These are phyloP conservation scores for Lasiodiplodia sp. DNA, from an alignment of 2,329 filamentous ascomycete species.

Conservation along the genomic window DNA sequence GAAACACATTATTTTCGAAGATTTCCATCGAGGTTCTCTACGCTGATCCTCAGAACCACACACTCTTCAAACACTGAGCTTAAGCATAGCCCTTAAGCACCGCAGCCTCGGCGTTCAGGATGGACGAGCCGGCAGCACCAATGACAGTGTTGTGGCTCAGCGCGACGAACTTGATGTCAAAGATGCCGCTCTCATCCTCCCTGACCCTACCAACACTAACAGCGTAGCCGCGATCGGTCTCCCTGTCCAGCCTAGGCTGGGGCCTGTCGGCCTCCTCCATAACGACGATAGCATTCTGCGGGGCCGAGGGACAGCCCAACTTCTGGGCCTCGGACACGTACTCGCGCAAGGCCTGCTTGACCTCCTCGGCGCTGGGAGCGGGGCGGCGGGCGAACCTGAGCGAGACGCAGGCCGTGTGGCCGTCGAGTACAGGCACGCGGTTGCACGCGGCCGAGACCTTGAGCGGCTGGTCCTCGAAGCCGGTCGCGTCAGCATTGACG, in stretches of 20 bases:
- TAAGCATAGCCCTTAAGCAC: conserved; percentile 86
- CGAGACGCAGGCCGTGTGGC: conserved; percentile 93
- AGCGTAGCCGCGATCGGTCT: conserved; percentile 84
- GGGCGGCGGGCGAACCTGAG: conserved; percentile 80
- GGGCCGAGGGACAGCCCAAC: conserved; percentile 87
- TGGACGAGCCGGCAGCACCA: conserved; percentile 93
- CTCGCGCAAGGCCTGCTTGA: conserved; percentile 78
- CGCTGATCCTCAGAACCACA: background rate
- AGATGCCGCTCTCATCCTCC: conserved; percentile 85
- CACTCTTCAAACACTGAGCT: conserved; percentile 49
- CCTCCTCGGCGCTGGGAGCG: conserved; percentile 75
- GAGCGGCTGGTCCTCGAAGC: conserved; percentile 79
- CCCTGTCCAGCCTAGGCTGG: conserved; percentile 88
- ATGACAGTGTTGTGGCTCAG: conserved; percentile 93
- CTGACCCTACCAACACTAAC: conserved; percentile 88
- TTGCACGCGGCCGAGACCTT: conserved; percentile 89
- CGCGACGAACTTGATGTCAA: conserved; percentile 94
- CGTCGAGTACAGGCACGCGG: conserved; percentile 91
- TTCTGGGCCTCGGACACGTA: conserved; percentile 84
- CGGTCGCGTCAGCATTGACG: conserved; percentile 74
- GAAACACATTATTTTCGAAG: no score
- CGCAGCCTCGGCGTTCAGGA: conserved; percentile 91
- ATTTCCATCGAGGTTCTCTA: no score
- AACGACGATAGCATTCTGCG: conserved; percentile 79
- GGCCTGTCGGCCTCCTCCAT: conserved; percentile 90